These are phyloP conservation scores for Patellaria atrata DNA, from an alignment of 495 filamentous ascomycete species.

Conservation along the genomic window DNA sequence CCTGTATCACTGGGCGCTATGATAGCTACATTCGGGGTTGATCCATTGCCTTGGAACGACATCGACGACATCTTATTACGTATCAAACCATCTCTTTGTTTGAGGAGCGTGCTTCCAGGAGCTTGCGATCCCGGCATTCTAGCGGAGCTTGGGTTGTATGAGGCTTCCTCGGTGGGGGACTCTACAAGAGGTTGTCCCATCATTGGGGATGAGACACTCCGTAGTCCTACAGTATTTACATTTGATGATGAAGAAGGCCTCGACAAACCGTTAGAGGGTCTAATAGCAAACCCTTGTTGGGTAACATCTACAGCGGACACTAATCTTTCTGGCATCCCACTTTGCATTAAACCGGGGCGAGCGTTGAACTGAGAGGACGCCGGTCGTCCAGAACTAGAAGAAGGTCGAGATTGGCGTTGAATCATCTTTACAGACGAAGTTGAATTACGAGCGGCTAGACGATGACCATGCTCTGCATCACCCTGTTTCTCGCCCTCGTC, in stretches of 20 bases:
- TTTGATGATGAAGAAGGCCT: too few species aligned
- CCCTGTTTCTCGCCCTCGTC: background rate
- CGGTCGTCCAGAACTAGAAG: too few species aligned
- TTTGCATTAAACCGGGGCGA: too few species aligned
- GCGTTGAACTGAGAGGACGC: too few species aligned
- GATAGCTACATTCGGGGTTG: slow-evolving; percentile 20
- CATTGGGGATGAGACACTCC: slow-evolving; percentile 33
- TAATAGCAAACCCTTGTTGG: too few species aligned
- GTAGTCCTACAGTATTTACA: slow-evolving; percentile 20
- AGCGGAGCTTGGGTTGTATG: slow-evolving; percentile 22
- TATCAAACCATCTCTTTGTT: slow-evolving; percentile 44
- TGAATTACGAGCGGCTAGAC: background rate
- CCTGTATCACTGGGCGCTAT: slow-evolving; percentile 5
- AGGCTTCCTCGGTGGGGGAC: slow-evolving; percentile 31
- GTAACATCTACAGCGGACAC: too few species aligned
- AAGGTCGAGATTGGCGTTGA: too few species aligned
- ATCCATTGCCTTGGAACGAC: slow-evolving; percentile 21
- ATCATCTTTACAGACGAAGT: too few species aligned
- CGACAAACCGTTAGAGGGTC: too few species aligned
- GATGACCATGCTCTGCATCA: background rate
- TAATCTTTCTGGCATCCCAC: too few species aligned
- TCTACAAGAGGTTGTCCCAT: slow-evolving; percentile 28
- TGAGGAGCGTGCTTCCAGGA: slow-evolving; percentile 42
- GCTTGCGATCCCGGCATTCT: slow-evolving; percentile 24
- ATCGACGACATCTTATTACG: slow-evolving; percentile 33